Percentiles rank a stretch among this genome's conserved stretches.
Evolutionary conservation across 805 yeast species (phyloP).

Genomic region (Wickerhamomyces strasburgensis): DNA sequence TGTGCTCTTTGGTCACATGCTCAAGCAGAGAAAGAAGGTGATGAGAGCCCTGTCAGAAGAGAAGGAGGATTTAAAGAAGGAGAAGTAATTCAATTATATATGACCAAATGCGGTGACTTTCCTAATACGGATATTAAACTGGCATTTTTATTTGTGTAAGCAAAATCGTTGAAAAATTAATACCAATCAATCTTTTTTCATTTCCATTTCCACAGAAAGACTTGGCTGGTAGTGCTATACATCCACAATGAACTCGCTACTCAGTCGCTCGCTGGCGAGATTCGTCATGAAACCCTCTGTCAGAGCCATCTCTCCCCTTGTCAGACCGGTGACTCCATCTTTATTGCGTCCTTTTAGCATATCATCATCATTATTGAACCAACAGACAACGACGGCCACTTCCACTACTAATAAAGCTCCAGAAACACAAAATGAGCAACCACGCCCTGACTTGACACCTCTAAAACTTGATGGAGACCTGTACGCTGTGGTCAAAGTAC

Average conservation of each 20-base stretch:
- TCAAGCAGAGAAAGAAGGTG: constrained; percentile 79
- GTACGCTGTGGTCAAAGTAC: constrained; percentile 79
- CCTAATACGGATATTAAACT: constrained; percentile 1
- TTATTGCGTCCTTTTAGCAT: constrained; percentile 9
- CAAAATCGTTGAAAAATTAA: not conserved
- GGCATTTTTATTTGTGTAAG: not conserved
- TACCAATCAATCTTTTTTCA: not conserved
- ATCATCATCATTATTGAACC: constrained; percentile 6
- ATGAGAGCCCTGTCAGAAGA: constrained; percentile 37
- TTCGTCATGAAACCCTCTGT: not conserved
- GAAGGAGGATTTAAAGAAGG: constrained; percentile 4
- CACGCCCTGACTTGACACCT: constrained; percentile 43
- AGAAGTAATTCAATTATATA: constrained; percentile 1
- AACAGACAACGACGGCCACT: not conserved
- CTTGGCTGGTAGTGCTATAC: not conserved
- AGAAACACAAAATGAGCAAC: too few species aligned
- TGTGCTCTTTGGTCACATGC: constrained; percentile 80
- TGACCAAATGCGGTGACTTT: not conserved
- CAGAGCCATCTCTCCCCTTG: not conserved
- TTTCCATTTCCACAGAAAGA: not conserved
- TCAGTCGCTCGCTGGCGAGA: constrained; percentile 4
- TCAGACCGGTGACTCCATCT: not conserved
- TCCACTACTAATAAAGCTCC: constrained; percentile 1
- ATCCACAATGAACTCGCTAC: constrained; percentile 4
- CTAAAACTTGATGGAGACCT: constrained; percentile 63